Conservation (phyloP, 371 early-diverging fungal genomes). For the Zopfochytrium polystomum region DNA sequence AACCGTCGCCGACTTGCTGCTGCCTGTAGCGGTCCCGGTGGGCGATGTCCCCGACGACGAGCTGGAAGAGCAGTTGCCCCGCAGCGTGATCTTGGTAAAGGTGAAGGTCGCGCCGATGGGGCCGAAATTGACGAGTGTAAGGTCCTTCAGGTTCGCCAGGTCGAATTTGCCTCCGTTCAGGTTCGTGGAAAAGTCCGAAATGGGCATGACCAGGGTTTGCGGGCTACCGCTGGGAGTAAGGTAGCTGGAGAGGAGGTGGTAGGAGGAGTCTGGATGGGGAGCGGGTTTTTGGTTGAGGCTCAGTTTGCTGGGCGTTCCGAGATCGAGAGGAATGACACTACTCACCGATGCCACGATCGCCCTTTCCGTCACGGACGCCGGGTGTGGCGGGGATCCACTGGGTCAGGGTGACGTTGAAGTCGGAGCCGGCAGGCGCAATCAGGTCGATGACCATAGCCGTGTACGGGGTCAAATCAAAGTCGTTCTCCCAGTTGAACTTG, state of each 20-base stretch:
- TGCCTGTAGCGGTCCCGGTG: too few relatives aligned
- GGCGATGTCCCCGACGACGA: too few relatives aligned
- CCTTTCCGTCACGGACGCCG: too few relatives aligned
- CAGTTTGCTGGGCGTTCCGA: too few relatives aligned
- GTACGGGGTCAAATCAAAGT: slow-evolving; percentile 34
- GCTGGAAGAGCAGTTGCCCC: slow-evolving; percentile 21
- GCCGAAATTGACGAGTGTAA: slow-evolving; percentile 29
- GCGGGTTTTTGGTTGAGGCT: neutral
- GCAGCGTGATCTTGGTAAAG: slow-evolving; percentile 14
- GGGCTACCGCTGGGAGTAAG: slow-evolving; percentile 29
- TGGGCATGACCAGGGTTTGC: slow-evolving; percentile 29
- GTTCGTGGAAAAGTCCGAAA: slow-evolving; percentile 27
- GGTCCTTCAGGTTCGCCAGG: slow-evolving; percentile 38
- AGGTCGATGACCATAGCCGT: slow-evolving; percentile 29
- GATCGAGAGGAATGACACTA: too few relatives aligned
- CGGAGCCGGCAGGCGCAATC: slow-evolving; percentile 30
- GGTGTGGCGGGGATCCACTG: slow-evolving; percentile 29
- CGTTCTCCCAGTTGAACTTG: slow-evolving; percentile 29
- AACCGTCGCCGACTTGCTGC: too few relatives aligned
- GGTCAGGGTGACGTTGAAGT: slow-evolving; percentile 38
- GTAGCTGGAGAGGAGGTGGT: slow-evolving; percentile 33
- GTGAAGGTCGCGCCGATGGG: slow-evolving; percentile 21
- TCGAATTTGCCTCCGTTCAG: slow-evolving; percentile 28
- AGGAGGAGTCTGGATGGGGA: slow-evolving; percentile 25
- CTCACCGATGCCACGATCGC: slow-evolving; percentile 16